These are phyloP conservation scores for Cercospora zeina DNA, from an alignment of 2,329 filamentous ascomycete genomes.

Conservation along the genomic window DNA sequence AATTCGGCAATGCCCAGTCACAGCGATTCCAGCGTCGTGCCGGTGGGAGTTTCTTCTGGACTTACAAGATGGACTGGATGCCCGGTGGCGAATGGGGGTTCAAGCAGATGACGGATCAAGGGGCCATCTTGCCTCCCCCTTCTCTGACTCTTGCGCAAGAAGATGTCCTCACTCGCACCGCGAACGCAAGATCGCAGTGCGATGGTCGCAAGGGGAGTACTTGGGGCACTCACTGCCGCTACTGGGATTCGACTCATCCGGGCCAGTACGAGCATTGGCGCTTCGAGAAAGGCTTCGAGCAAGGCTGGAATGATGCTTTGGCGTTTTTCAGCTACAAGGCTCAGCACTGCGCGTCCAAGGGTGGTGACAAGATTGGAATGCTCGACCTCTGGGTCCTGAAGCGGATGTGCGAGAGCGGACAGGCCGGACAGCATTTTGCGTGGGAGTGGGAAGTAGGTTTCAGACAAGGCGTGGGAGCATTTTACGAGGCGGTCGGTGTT, in stretches of 20 bases:
- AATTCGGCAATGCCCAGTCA: conserved; percentile 54
- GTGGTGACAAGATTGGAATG: conserved; percentile 57
- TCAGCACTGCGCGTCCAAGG: conserved; percentile 39
- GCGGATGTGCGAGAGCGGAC: conserved; percentile 54
- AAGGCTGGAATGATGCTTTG: conserved; percentile 58
- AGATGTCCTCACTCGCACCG: conserved; percentile 44
- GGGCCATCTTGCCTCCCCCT: conserved; percentile 46
- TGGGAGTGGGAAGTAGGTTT: conserved; percentile 56
- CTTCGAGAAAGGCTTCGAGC: conserved; percentile 57
- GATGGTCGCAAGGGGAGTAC: conserved; percentile 43
- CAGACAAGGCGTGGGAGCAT: conserved; percentile 49
- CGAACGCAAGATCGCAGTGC: conserved; percentile 45
- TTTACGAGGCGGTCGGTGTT: conserved; percentile 40
- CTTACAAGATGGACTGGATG: conserved; percentile 63
- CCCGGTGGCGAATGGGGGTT: conserved; percentile 64
- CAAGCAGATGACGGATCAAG: conserved; percentile 52
- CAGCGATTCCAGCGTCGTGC: conserved; percentile 52
- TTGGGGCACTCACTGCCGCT: conserved; percentile 49
- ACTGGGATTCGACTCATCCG: conserved; percentile 52
- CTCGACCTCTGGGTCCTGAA: conserved; percentile 61
- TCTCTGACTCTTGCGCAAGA: conserved; percentile 42
- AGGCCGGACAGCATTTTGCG: conserved; percentile 47
- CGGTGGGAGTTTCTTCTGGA: conserved; percentile 61
- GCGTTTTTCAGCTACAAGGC: conserved; percentile 52
- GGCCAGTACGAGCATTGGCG: conserved; percentile 55